A percentile compares a stretch with the other conserved stretches of the same genome.
These are phyloP conservation scores for Boletus reticuloceps DNA, from an alignment of 768 basidiomycete genomes.

Conservation along the genomic window DNA sequence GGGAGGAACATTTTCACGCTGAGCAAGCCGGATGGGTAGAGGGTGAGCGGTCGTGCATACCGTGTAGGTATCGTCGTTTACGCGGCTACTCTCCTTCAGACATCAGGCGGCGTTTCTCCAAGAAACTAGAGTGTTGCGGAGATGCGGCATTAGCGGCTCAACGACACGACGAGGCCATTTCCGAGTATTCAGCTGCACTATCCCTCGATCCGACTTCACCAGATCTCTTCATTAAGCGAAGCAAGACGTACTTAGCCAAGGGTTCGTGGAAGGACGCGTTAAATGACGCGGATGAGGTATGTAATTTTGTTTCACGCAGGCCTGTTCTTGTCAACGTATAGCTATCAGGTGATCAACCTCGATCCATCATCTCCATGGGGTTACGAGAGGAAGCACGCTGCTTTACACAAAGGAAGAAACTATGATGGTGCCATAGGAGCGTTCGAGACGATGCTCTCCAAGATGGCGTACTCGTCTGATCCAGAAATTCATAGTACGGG, in stretches of 20 bases:
- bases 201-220: neutral
- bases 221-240: constrained; percentile 5
- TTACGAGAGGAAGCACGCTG: constrained; percentile 9
- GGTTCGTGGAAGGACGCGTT: constrained; percentile 2
- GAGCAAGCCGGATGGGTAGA: neutral
- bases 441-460: constrained; percentile 9
- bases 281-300: constrained; percentile 8
- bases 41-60: neutral
- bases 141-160: neutral
- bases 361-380: constrained; percentile 9
- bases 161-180: neutral
- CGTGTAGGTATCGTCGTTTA: neutral
- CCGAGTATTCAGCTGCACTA: constrained; percentile 3
- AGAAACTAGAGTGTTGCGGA: neutral
- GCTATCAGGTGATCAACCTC: constrained; percentile 5
- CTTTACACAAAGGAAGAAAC: neutral
- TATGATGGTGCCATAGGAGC: neutral
- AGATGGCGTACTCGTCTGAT: constrained; percentile 1
- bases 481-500: constrained; percentile 2
- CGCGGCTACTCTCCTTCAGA: neutral
- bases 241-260: neutral
- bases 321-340: neutral
- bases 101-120: neutral
- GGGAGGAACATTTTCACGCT: neutral
- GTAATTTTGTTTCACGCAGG: neutral